A percentile compares a stretch with the other conserved stretches of the same genome.
phyloP scores from a whole-genome alignment of 331 rosid species.

The Acacia concinna region DNA sequence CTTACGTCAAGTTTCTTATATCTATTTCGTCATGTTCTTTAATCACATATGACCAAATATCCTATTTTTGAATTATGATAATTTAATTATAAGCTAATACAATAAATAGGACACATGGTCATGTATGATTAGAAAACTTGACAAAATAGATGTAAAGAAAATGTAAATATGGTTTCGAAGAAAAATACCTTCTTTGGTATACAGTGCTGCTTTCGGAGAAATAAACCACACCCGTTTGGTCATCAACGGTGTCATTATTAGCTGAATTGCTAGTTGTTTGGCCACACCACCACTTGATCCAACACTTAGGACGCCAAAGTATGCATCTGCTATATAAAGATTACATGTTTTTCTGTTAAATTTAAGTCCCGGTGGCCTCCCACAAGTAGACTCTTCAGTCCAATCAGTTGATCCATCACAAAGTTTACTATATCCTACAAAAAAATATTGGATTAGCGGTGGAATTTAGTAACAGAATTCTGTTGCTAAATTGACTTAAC shows the following conservation, averaged over 20 bases:
- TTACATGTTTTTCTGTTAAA: background rate
- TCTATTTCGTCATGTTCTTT: too few species aligned
- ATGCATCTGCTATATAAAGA: background rate
- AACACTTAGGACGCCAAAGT: conserved; percentile 41
- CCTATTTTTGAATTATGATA: too few species aligned
- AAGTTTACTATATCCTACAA: conserved; percentile 8
- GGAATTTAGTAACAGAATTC: too few species aligned
- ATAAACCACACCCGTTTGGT: conserved; percentile 41
- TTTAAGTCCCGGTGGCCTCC: conserved; percentile 50
- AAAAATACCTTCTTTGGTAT: conserved; percentile 48
- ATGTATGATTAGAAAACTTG: too few species aligned
- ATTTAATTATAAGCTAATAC: too few species aligned
- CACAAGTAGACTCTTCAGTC: conserved; percentile 37
- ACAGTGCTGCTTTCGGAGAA: conserved; percentile 49
- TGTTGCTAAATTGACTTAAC: too few species aligned
- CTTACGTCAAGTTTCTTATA: too few species aligned
- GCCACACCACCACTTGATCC: conserved; percentile 44
- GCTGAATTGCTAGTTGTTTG: conserved; percentile 34
- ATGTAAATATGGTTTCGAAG: too few species aligned
- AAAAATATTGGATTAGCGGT: too few species aligned
- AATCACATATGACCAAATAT: too few species aligned
- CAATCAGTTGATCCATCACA: conserved; percentile 48
- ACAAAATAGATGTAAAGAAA: too few species aligned
- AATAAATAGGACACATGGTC: too few species aligned
- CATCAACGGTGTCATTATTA: conserved; percentile 33